Base-by-base conservation (phyloP, 306 rosid species). In the Glycine tomentella region DNA sequence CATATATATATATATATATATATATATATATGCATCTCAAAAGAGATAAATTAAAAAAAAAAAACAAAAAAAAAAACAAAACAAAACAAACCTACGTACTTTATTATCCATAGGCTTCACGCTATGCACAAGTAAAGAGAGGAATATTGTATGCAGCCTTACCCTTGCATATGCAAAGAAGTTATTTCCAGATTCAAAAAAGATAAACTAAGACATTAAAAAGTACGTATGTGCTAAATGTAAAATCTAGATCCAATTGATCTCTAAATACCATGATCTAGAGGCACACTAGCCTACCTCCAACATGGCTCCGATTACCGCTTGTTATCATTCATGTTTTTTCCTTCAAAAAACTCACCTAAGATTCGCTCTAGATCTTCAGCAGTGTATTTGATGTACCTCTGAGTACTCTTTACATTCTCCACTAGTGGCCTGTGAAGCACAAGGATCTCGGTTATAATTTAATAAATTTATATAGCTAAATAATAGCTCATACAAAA, bases 311-410 rank as follows among this genome's bases (percentile, higher is more conserved):
- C 25, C 6, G 3, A 34, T 64, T 45, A 69, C 44, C 75, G 10
- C 86, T 44, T 93, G n/a, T 87, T 84, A 67, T 92, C 94, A n/a
- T 48, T 91, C 81, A 90, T 25, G 48, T 68, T 91, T 84, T 88
- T 93, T 71, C 97, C 97, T 82, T 93, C 96, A 5, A 91, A 93
- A 86, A 93, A 93, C 53, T 93, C 97, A 34, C 94, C 92, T 74
- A 93, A 56, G 91, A 93, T 93, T 51, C 92, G 86, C 49, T 91
- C 96, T 3, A 91, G 91, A 87, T 93, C 97, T 85, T 93, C 97
- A 0, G 92, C 89, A 0, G 86, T 71, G 77, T 87, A 91, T 63
- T 87, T 86, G 76, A 88, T 83, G 81, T 88, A 91, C 90, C 90
- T 93, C 69, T 88, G 94, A 67, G 89, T 90, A 77, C 76, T 87